Conservation (phyloP, 371 early-diverging fungal genomes). For the Mortierella sp. region DNA sequence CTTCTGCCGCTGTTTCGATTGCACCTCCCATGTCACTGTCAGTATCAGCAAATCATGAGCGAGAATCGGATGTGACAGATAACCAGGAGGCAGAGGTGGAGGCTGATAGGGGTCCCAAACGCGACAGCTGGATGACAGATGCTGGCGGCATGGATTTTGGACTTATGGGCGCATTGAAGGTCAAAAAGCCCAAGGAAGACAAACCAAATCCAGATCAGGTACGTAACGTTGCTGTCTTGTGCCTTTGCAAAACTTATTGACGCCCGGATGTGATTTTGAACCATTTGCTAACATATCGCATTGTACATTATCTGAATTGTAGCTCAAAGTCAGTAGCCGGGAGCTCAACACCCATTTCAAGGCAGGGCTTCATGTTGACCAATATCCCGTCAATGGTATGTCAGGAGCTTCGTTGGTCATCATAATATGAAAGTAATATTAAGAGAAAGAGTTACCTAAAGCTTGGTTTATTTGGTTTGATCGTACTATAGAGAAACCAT, state of each 20-base stretch:
- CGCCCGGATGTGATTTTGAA: not conserved
- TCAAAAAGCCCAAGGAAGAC: slow-evolving; percentile 52
- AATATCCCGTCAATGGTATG: slow-evolving; percentile 63
- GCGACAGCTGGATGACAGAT: slow-evolving; percentile 55
- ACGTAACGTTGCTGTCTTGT: not conserved
- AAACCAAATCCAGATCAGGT: slow-evolving; percentile 54
- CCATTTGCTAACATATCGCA: not conserved
- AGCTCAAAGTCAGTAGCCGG: slow-evolving; percentile 66
- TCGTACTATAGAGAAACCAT: slow-evolving; percentile 43
- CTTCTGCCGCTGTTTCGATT: not conserved
- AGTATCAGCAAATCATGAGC: not conserved
- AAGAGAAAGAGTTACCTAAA: not conserved
- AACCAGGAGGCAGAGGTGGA: not conserved
- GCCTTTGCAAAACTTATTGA: too few species aligned
- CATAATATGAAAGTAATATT: not conserved
- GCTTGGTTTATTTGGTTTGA: not conserved
- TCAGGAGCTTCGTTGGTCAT: slow-evolving; percentile 4
- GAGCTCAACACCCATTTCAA: slow-evolving; percentile 69
- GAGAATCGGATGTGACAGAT: not conserved
- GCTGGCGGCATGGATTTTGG: slow-evolving; percentile 52
- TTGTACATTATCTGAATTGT: not conserved
- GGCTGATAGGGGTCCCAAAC: slow-evolving; percentile 19
- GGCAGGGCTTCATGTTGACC: slow-evolving; percentile 62
- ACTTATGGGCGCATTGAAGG: slow-evolving; percentile 45
- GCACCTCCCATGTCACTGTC: not conserved